Conservation (phyloP, 768 basidiomycete genomes). For the Omphalotus guepiniiformis region DNA sequence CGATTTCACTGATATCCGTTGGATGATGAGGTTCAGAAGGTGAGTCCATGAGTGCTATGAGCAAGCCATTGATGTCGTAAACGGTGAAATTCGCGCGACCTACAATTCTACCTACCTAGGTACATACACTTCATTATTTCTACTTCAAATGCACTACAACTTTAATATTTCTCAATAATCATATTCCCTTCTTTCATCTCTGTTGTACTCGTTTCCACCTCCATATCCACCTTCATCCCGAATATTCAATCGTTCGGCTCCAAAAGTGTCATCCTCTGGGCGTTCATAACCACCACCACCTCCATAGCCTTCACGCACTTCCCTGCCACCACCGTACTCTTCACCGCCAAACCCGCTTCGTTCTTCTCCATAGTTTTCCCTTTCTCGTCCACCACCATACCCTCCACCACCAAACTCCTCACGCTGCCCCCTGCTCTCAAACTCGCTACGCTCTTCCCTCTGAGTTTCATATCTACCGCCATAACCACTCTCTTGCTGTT, state of each 20-base stretch:
- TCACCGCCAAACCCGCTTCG: not conserved
- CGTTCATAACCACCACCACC: slow-evolving; percentile 14
- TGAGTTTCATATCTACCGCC: no score
- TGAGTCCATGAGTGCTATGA: slow-evolving; percentile 20
- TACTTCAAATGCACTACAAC: no score
- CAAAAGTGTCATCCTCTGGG: slow-evolving; percentile 15
- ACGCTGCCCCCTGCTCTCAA: slow-evolving; percentile 9
- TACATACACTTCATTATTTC: no score
- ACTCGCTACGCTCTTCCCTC: slow-evolving; percentile 8
- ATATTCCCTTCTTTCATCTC: not conserved
- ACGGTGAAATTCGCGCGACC: no score
- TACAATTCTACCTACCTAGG: no score
- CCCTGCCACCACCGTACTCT: slow-evolving; percentile 2
- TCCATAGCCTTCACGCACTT: slow-evolving; percentile 1
- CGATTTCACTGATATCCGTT: slow-evolving; percentile 43
- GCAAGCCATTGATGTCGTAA: no score
- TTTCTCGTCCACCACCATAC: slow-evolving; percentile 12
- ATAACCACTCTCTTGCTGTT: not conserved
- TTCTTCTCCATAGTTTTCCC: slow-evolving; percentile 1
- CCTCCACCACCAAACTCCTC: slow-evolving; percentile 12
- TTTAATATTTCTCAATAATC: not conserved
- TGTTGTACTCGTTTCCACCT: slow-evolving; percentile 19
- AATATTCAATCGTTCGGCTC: slow-evolving; percentile 11
- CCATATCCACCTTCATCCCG: slow-evolving; percentile 13
- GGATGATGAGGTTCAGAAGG: slow-evolving; percentile 25